phyloP scores from a whole-genome alignment of 352 stramenopile species.

The Peronospora tabacina region DNA sequence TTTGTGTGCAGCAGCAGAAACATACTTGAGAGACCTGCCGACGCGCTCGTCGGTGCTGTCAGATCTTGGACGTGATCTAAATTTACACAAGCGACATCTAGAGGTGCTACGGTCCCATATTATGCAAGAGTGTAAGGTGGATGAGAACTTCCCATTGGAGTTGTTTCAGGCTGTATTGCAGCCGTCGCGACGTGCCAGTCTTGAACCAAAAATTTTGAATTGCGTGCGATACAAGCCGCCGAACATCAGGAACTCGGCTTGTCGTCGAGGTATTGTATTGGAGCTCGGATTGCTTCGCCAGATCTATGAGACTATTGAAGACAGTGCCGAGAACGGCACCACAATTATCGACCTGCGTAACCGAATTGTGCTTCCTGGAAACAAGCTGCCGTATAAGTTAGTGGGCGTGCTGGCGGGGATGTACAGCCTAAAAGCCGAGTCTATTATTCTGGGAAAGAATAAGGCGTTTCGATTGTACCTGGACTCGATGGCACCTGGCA shows the following conservation, averaged over 20 bases:
- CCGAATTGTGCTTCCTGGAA: constrained; percentile 58
- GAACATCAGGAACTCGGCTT: constrained; percentile 4
- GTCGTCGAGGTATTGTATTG: constrained; percentile 41
- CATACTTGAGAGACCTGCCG: constrained; percentile 51
- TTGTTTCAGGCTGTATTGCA: constrained; percentile 72
- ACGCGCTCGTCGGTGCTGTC: constrained; percentile 58
- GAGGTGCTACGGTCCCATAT: constrained; percentile 60
- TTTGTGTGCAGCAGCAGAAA: constrained; percentile 42
- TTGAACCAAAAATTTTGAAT: constrained; percentile 74
- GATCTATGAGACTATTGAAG: constrained; percentile 68
- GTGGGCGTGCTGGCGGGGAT: constrained; percentile 55
- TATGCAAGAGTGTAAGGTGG: constrained; percentile 54
- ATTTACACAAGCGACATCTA: constrained; percentile 59
- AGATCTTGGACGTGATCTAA: constrained; percentile 60
- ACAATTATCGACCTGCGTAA: constrained; percentile 76
- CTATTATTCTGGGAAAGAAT: constrained; percentile 76
- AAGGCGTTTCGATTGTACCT: constrained; percentile 70
- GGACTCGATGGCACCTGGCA: constrained; percentile 22
- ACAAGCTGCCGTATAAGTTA: constrained; percentile 73
- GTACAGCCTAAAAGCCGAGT: constrained; percentile 66
- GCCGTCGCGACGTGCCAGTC: constrained; percentile 35
- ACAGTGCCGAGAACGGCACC: constrained; percentile 46
- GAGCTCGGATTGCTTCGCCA: constrained; percentile 60
- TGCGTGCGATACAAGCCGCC: constrained; percentile 61
- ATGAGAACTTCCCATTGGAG: constrained; percentile 53